phyloP scores from a whole-genome alignment of 768 basidiomycete species.

The Trametes cinnabarina region DNA sequence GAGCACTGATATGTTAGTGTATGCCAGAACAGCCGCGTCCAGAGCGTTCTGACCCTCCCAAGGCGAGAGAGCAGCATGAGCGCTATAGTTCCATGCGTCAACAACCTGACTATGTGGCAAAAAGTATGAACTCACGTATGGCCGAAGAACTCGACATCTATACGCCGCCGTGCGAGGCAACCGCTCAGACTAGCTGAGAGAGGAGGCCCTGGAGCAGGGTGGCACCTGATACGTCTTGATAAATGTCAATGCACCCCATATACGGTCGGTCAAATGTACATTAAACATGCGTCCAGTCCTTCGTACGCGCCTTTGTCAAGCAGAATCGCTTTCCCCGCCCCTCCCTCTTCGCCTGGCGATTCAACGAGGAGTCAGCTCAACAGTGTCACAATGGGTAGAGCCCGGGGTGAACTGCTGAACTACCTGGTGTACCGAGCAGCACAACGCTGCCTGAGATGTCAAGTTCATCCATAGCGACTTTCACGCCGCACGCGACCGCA shows the following conservation, averaged over 20 bases:
- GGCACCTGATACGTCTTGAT: too few relatives aligned
- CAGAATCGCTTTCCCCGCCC: slow-evolving; percentile 68
- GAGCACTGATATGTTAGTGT: slow-evolving; percentile 73
- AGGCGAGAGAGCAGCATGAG: slow-evolving; percentile 75
- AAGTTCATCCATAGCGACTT: slow-evolving; percentile 57
- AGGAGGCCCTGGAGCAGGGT: slow-evolving; percentile 76
- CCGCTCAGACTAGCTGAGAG: slow-evolving; percentile 63
- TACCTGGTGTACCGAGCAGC: slow-evolving; percentile 78
- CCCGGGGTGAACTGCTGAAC: neutral
- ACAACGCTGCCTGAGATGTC: slow-evolving; percentile 67
- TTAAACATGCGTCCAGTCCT: slow-evolving; percentile 74
- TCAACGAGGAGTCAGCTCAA: too few relatives aligned
- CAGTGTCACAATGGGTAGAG: neutral
- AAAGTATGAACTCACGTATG: slow-evolving; percentile 52
- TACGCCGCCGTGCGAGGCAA: slow-evolving; percentile 58
- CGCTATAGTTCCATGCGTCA: slow-evolving; percentile 38
- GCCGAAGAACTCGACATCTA: slow-evolving; percentile 66
- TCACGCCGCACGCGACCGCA: slow-evolving; percentile 68
- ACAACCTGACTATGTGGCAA: neutral
- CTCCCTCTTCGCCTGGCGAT: slow-evolving; percentile 83
- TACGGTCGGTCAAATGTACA: slow-evolving; percentile 40
- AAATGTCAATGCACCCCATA: too few relatives aligned
- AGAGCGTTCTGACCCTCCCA: slow-evolving; percentile 85
- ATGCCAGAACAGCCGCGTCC: slow-evolving; percentile 85
- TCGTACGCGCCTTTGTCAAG: slow-evolving; percentile 71